Conservation (phyloP, 2,329 filamentous ascomycete species). For the Cladosporium sp. region DNA sequence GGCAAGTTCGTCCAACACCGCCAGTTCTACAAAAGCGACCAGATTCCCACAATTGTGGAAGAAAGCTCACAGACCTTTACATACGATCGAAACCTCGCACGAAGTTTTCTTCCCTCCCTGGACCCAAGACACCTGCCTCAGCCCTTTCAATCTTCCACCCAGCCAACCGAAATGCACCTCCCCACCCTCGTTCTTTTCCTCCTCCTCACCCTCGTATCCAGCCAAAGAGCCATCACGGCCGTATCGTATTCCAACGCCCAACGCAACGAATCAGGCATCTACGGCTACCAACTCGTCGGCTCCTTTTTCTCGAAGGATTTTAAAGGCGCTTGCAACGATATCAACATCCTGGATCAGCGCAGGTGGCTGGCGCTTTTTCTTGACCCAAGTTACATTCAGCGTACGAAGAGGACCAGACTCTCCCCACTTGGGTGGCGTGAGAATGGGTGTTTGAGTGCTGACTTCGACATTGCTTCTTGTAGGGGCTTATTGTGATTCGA, state of each 20-base stretch:
- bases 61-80: background rate
- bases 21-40: background rate
- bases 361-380: constrained; percentile 23
- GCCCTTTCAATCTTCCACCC: background rate
- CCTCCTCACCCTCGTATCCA: background rate
- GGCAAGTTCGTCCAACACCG: background rate
- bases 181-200: constrained; percentile 13
- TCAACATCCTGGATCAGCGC: background rate
- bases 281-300: constrained; percentile 29
- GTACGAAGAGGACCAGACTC: too few relatives aligned
- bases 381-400: constrained; percentile 16
- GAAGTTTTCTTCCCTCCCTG: too few relatives aligned
- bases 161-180: constrained; percentile 15
- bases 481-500: constrained; percentile 9
- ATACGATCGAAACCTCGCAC: too few relatives aligned
- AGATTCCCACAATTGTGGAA: background rate
- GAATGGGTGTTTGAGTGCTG: background rate
- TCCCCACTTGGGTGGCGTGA: background rate
- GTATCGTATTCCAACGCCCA: constrained; percentile 13
- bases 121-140: background rate
- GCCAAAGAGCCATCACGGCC: background rate
- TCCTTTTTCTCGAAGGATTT: constrained; percentile 21
- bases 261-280: constrained; percentile 23
- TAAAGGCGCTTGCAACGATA: constrained; percentile 14
- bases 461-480: background rate